A percentile compares a stretch with the other conserved stretches of the same genome.
These are phyloP conservation scores for Candolleomyces aberdarensis DNA, from an alignment of 768 basidiomycete genomes.

Conservation along the genomic window DNA sequence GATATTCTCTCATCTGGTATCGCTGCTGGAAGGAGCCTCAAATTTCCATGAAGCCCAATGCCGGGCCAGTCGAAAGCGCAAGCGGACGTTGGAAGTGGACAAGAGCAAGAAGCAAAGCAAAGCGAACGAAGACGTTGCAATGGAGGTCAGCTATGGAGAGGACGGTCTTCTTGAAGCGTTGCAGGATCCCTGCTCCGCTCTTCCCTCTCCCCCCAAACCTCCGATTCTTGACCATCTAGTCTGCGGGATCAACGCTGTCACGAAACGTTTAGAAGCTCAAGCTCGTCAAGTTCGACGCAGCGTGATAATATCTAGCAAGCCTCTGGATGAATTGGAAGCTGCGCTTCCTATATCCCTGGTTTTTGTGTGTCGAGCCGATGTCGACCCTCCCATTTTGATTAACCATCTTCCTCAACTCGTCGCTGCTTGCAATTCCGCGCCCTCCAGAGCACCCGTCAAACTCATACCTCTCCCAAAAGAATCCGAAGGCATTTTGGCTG, in stretches of 20 bases:
- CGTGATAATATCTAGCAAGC: conserved; percentile 19
- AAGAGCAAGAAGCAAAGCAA: conserved; percentile 14
- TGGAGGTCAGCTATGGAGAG: background rate
- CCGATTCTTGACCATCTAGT: conserved; percentile 44
- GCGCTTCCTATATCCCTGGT: conserved; percentile 38
- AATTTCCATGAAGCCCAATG: conserved; percentile 36
- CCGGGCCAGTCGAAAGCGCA: conserved; percentile 36
- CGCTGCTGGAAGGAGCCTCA: conserved; percentile 48
- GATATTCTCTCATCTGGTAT: conserved; percentile 48
- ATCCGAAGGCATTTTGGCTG: conserved; percentile 59
- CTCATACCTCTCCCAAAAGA: conserved; percentile 66
- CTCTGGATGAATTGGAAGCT: conserved; percentile 10
- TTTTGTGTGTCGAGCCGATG: conserved; percentile 71
- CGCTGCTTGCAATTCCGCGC: conserved; percentile 66
- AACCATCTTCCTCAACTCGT: conserved; percentile 76
- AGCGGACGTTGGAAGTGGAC: conserved; percentile 22
- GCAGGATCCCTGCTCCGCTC: background rate
- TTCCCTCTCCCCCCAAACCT: conserved; percentile 21
- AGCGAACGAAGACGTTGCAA: background rate
- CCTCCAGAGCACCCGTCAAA: conserved; percentile 37
- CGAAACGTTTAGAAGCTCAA: conserved; percentile 65
- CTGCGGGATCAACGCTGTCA: conserved; percentile 80
- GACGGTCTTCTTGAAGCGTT: no score
- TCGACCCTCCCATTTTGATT: conserved; percentile 69
- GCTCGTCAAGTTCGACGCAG: conserved; percentile 29